Evolutionary conservation across 208 protist genomes (phyloP).

Genomic region (Angomonas ambiguus): DNA sequence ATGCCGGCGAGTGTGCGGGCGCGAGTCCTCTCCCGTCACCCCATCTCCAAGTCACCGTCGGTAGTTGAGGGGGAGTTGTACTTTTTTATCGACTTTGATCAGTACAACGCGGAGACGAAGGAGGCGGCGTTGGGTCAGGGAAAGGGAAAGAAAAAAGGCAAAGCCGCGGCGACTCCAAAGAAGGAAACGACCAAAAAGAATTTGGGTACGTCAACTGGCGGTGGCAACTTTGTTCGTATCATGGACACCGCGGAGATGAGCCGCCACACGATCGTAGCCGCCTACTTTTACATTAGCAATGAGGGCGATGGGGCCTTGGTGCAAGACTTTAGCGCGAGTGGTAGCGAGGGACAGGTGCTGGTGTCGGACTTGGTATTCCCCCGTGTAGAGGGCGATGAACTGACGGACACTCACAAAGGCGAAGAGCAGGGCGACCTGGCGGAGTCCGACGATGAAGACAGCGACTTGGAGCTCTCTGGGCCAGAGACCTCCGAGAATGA

Average conservation of each 20-base stretch:
- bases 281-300: conserved; percentile 19
- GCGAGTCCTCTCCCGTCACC: conserved; percentile 10
- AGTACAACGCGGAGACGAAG: neutral
- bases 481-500: neutral
- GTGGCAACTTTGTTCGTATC: neutral
- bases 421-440: neutral
- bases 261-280: conserved; percentile 3
- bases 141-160: neutral
- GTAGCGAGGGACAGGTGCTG: conserved; percentile 14
- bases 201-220: neutral
- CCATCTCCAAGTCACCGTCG: conserved; percentile 1
- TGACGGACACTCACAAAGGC: neutral
- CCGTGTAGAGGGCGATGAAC: neutral
- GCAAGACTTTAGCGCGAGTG: conserved; percentile 11
- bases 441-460: neutral
- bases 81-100: conserved; percentile 6
- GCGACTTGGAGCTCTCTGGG: neutral
- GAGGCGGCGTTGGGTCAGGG: neutral
- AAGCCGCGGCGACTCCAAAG: neutral
- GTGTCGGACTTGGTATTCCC: conserved; percentile 14
- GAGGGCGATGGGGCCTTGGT: conserved; percentile 10
- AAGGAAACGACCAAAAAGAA: neutral
- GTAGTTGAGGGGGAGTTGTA: conserved; percentile 23
- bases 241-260: neutral
- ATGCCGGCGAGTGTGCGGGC: conserved; percentile 21